phyloP scores from a whole-genome alignment of 2,329 filamentous ascomycete genomes.

The Calycina herbarum region DNA sequence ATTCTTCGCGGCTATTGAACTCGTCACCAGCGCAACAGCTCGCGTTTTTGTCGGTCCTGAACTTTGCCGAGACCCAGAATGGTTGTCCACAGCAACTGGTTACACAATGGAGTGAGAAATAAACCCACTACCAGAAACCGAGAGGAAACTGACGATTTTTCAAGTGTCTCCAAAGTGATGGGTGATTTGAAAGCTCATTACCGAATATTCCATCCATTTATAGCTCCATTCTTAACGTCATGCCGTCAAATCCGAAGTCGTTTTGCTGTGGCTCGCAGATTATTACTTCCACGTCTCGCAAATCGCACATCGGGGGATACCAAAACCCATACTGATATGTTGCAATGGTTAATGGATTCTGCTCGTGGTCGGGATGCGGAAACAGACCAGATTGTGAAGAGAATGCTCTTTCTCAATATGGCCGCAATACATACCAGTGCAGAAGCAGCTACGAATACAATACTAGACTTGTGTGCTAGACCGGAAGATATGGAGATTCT shows the following conservation, averaged over 20 bases:
- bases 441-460: neutral
- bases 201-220: conserved; percentile 7
- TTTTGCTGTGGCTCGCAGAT: neutral
- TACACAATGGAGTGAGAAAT: conserved; percentile 7
- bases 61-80: conserved; percentile 5
- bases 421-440: conserved; percentile 8
- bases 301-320: neutral
- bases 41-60: conserved; percentile 5
- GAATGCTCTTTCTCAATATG: conserved; percentile 6
- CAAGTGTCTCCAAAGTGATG: conserved; percentile 1
- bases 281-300: neutral
- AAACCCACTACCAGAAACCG: neutral
- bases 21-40: conserved; percentile 2
- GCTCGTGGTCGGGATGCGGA: conserved; percentile 4
- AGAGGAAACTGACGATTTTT: neutral
- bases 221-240: neutral
- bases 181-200: conserved; percentile 4
- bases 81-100: conserved; percentile 3
- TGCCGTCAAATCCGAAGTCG: neutral
- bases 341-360: neutral
- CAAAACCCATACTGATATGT: conserved; percentile 10
- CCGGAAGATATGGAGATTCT: neutral
- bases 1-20: neutral
- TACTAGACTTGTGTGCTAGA: conserved; percentile 7
- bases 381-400: neutral